A percentile compares a stretch with the other conserved stretches of the same genome.
Conservation (phyloP, 345 rosid species). For the Hypericum perforatum region DNA sequence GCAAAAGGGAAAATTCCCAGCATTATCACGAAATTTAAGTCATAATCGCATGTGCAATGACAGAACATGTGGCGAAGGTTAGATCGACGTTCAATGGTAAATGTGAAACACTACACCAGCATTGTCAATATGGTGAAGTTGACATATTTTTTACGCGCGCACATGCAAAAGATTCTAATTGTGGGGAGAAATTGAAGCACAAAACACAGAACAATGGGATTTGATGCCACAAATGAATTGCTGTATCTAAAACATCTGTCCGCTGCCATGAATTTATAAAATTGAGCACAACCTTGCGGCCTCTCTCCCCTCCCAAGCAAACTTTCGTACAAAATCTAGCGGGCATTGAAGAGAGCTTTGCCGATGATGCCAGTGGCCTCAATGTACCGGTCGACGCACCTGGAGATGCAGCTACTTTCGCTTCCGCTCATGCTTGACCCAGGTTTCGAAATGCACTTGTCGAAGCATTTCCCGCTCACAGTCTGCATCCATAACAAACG, state of each 20-base stretch:
- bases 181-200: no score
- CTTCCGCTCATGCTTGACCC: conserved; percentile 84
- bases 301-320: no score
- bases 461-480: conserved; percentile 73
- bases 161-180: no score
- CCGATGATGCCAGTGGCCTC: conserved; percentile 84
- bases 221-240: conserved; percentile 3
- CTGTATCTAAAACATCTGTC: neutral
- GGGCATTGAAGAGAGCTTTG: conserved; percentile 51
- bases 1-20: no score
- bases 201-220: no score
- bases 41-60: no score
- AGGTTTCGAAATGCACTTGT: conserved; percentile 78
- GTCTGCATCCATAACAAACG: conserved; percentile 34
- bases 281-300: conserved; percentile 5
- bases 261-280: conserved; percentile 1
- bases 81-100: no score
- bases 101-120: no score
- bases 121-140: no score
- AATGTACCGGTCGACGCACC: conserved; percentile 94
- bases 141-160: no score
- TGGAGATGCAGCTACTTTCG: conserved; percentile 88
- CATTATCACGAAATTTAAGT: no score
- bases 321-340: conserved; percentile 13
- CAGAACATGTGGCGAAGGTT: no score